Evolutionary conservation across 2,329 filamentous ascomycete species (phyloP), one percentile per base, ranked within the genome.

Genomic region (Lojkania enalia): DNA sequence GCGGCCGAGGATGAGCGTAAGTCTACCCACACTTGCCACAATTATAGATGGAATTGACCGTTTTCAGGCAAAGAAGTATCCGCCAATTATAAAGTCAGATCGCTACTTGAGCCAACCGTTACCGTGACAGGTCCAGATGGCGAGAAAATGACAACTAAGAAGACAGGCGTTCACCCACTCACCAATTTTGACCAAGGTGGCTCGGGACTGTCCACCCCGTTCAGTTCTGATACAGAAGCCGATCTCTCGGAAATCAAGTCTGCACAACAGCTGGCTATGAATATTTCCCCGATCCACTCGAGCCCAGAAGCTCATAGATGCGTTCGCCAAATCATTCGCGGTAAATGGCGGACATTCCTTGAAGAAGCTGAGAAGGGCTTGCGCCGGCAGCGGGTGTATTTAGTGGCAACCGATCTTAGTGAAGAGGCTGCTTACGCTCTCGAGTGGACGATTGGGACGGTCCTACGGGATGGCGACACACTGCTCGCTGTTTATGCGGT

Each of bases 371-470:
- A 91, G 44, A 86, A 89, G 11, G 88, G 90, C 40, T 79, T 88
- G 38, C 83, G 88, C 38, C 83, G 88, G 41, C 81, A 92, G 49
- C 82, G 94, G 41, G 95, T 94, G 60, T 99, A 97, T 65, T 75
- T 99, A 13, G 90, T 96, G n/a, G 92, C 94, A 2, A 96, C 90
- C 0, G 94, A 99, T 69, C 75, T 97, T 3, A 96, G 91, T 57
- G 88, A 94, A 27, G 94, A 99, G 72, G 91, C 92, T 3, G 88
- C 89, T 5, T 95, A 97, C 67, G 94, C 94, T 1, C 77, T 99
- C 21, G 94, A 99, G 69, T 99, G 94, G 94, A 94, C 92, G 0
- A 91, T 99, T 44, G 94, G 94, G 5, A 97, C 92, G 0, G 90
- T 97, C 4, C 77, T 99, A 20, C 83, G 94, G 37, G 91, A 97